These are phyloP conservation scores for Candida albicans DNA, from an alignment of 1,139 yeast genomes.

Conservation along the genomic window DNA sequence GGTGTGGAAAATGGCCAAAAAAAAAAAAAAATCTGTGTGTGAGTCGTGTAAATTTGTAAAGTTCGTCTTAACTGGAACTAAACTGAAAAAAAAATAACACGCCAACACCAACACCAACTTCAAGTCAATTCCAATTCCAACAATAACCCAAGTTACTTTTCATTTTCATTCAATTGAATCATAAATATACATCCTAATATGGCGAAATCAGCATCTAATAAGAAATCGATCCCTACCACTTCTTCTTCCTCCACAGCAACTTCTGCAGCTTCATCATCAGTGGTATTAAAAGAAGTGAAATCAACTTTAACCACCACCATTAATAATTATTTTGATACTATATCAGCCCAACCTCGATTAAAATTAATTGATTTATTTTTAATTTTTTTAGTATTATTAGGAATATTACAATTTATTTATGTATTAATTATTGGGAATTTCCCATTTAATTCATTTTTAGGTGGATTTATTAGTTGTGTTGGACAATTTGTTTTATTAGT, in stretches of 20 bases:
- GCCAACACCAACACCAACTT: too few species aligned
- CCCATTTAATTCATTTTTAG: slow-evolving; percentile 95
- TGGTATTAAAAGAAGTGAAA: slow-evolving; percentile 36
- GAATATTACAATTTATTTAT: slow-evolving; percentile 75
- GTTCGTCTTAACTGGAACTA: too few species aligned
- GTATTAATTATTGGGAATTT: slow-evolving; percentile 79
- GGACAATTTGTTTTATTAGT: slow-evolving; percentile 93
- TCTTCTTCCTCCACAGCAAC: not conserved
- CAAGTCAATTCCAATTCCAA: too few species aligned
- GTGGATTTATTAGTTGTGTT: slow-evolving; percentile 89
- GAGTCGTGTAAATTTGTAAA: too few species aligned
- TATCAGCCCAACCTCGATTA: slow-evolving; percentile 46
- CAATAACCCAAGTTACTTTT: too few species aligned
- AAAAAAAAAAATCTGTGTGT: too few species aligned
- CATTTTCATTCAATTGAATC: too few species aligned
- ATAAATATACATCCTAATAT: not conserved
- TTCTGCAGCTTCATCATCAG: not conserved
- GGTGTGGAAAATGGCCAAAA: too few species aligned
- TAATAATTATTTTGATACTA: slow-evolving; percentile 37
- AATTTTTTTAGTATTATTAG: slow-evolving; percentile 70
- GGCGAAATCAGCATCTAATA: slow-evolving; percentile 8
- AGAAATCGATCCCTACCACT: not conserved
- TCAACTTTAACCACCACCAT: slow-evolving; percentile 51
- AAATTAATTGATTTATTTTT: slow-evolving; percentile 78
- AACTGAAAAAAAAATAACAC: too few species aligned